Conservation (phyloP, 305 asterid genomes). For the Rubia peregrina region DNA sequence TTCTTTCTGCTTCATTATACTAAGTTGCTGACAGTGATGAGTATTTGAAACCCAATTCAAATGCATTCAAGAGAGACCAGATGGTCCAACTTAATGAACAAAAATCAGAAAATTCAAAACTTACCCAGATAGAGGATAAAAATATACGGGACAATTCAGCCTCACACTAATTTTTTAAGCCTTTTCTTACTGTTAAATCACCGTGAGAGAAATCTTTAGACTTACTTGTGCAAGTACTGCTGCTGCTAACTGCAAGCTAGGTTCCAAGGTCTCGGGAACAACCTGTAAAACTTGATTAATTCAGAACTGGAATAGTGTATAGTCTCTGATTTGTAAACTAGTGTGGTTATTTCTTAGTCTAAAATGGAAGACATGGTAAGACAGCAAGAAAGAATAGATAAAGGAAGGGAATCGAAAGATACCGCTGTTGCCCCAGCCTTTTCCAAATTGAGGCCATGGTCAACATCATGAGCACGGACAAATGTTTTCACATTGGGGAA, state of each 20-base stretch:
- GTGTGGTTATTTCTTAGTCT: neutral
- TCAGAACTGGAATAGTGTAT: neutral
- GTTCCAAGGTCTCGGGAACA: slow-evolving; percentile 55
- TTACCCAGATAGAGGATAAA: no score
- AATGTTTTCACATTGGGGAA: slow-evolving; percentile 93
- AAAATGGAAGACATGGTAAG: neutral
- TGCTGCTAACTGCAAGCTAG: slow-evolving; percentile 51
- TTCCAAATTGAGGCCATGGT: slow-evolving; percentile 93
- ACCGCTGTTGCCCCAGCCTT: slow-evolving; percentile 99
- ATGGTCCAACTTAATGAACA: no score
- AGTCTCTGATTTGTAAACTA: neutral
- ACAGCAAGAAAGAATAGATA: neutral
- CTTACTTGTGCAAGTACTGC: slow-evolving; percentile 52
- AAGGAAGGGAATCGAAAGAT: slow-evolving; percentile 22
- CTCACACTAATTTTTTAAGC: neutral
- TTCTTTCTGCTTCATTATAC: no score
- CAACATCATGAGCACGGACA: slow-evolving; percentile 99
- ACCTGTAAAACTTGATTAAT: slow-evolving; percentile 28
- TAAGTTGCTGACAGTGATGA: no score
- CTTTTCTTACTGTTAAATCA: neutral
- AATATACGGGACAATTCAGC: no score
- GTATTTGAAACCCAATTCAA: no score
- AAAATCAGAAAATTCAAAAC: no score
- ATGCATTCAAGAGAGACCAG: no score
- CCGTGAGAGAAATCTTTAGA: neutral